Base-by-base conservation (phyloP, 2,329 filamentous ascomycete species). In the Exophiala mesophila region DNA sequence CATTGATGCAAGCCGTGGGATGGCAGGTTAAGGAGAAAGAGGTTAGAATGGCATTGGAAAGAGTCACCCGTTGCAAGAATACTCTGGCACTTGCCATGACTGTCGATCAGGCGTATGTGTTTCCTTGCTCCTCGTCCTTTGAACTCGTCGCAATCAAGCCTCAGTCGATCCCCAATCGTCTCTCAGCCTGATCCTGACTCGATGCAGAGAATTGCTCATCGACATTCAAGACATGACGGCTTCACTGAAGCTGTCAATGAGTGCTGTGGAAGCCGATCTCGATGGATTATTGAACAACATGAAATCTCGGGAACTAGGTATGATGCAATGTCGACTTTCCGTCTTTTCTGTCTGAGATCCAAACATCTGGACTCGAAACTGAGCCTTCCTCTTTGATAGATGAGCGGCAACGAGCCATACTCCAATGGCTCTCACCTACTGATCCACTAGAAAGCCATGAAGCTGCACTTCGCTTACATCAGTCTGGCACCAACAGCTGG, bases 21-120 rank as follows among this genome's bases (percentile, higher is more conserved):
- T 39, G 36, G 36, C 36, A 39, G 36, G 29, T 30, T 10, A 28
- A 28, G 13, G 36, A 28, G 10, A 28, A 39, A 9, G 36, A 28
- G 12, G 13, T 39, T 7, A 26, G 12, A 9, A 5, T 29, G 12
- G 21, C 21, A 5, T 39, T 39, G 36, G 13, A 39, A 39, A n/a
- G 36, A 13, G 26, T 39, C 12, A 24, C 18, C n/a, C 21, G 36
- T 5, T 29, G 20, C 24, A 39, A 39, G 24, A 39, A 13, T 13
- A 39, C 36, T n/a, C 36, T 39, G 12, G 13, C 5, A 6, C 13
- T 39, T 8, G 36, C 36, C 4, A 30, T 39, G 7, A 30, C 36
- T 8, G 36, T 21, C 7, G 24, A 30, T 18, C 7, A 29, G 18
- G 36, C 26, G 32, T 34, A 34, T 4, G 32, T 34, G 9, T 6